Evolutionary conservation across 1,284 basidiomycete species (phyloP).

Genomic region (Marasmius oreades): DNA sequence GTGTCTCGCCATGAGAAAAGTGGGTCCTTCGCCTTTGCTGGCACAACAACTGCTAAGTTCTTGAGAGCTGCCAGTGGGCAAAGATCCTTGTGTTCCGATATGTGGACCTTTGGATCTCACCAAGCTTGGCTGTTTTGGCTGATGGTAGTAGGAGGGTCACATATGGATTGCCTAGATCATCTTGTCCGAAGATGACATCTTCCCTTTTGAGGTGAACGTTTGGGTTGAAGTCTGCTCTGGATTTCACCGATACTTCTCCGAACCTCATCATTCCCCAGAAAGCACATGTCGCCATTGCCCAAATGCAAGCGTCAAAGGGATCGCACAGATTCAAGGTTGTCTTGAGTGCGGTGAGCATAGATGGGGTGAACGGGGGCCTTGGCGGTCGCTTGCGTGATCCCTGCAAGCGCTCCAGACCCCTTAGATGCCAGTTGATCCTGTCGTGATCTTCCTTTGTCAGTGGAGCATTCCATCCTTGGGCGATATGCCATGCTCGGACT

Average conservation of each 20-base stretch:
- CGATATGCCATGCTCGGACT: slow-evolving; percentile 27
- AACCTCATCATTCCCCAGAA: slow-evolving; percentile 14
- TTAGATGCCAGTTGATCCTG: slow-evolving; percentile 15
- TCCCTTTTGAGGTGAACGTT: not conserved
- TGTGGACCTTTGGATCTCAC: slow-evolving; percentile 28
- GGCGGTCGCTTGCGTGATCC: not conserved
- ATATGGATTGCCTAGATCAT: slow-evolving; percentile 22
- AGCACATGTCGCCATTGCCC: slow-evolving; percentile 3
- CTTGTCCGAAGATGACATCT: slow-evolving; percentile 15
- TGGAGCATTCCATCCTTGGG: slow-evolving; percentile 25
- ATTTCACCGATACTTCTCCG: slow-evolving; percentile 11
- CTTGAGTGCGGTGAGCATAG: slow-evolving; percentile 4
- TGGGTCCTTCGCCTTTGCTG: slow-evolving; percentile 24
- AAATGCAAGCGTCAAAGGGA: slow-evolving; percentile 7
- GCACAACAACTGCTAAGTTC: slow-evolving; percentile 26
- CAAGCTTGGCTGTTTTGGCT: slow-evolving; percentile 32
- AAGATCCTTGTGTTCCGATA: slow-evolving; percentile 21
- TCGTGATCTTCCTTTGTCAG: slow-evolving; percentile 17
- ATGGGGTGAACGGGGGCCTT: slow-evolving; percentile 4
- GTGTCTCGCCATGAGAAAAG: slow-evolving; percentile 27
- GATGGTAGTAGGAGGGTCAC: slow-evolving; percentile 25
- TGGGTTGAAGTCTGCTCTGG: not conserved
- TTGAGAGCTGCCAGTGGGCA: slow-evolving; percentile 27
- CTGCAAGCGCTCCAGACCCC: slow-evolving; percentile 1
- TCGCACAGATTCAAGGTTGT: not conserved